Evolutionary conservation across 1,284 basidiomycete genomes (phyloP), one percentile per base, ranked within the genome.

Genomic region (Ustilago shanxiensis): DNA sequence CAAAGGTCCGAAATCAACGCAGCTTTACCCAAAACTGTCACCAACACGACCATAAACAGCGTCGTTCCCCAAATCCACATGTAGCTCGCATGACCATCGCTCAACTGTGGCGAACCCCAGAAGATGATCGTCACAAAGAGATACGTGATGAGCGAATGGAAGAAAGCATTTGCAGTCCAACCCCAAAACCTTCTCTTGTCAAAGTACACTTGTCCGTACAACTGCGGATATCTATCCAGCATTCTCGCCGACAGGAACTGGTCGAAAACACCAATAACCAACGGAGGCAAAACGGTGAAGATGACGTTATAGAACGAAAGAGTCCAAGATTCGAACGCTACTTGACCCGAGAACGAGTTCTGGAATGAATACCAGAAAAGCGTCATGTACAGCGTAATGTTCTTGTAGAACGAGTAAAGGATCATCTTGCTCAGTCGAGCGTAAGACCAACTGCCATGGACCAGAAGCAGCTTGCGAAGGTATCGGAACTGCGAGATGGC

Each of bases 11-110:
- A 98, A 56, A 99, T 93, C 64, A 99, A 87, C 1, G 96, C 96
- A 9, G 97, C 97, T 87, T 99, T 99, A 53, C 95, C 96, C 8
- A 99, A 90, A 9, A 99, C 96, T 0, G 96, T 99, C 62, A 98
- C 89, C 35, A 99, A 89, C 6, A 98, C 94, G 2, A 93, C 91
- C 53, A 99, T 90, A 86, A 98, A 99, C 18, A 99, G 88, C 20
- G 93, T 93, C 3, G 95, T 98, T 58, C 97, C 97, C 96, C 96
- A 99, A 81, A 96, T 93, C 97, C 97, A 99, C 87, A 95, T 92
- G 8, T 95, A 95, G 13, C 92, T 91, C 85, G 95, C 92, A 76
- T 91, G 89, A 0, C 97, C 97, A 64, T 91, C 89, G 1, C 89
- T 86, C 63, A 93, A 91, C 81, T 79, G 70, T 24, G 74, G 69